Conservation (phyloP, 83 land plant species). For the Thuja plicata region DNA sequence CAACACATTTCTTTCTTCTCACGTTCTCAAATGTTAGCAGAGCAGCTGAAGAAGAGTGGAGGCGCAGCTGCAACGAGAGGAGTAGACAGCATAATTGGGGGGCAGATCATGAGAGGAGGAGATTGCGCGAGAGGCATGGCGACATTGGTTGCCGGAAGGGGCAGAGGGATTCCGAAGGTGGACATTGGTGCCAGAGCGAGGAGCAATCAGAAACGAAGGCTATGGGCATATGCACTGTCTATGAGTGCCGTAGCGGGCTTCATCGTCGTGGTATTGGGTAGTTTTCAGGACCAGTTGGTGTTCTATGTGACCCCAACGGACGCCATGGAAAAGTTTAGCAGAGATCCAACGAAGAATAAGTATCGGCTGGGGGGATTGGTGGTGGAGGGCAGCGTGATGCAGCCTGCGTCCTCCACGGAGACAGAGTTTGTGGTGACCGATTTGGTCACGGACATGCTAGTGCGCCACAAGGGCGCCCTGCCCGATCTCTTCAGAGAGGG, state of each 20-base stretch:
- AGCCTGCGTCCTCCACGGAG: constrained; percentile 51
- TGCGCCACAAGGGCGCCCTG: constrained; percentile 62
- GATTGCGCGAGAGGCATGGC: not conserved
- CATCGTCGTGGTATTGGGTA: constrained; percentile 61
- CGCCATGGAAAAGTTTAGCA: constrained; percentile 50
- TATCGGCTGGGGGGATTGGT: constrained; percentile 89
- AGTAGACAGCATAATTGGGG: no score
- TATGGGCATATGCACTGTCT: constrained; percentile 74
- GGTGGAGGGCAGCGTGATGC: constrained; percentile 66
- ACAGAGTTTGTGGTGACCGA: constrained; percentile 85
- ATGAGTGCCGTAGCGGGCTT: constrained; percentile 70
- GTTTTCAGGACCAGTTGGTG: constrained; percentile 75
- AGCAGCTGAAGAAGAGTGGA: no score
- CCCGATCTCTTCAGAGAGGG: constrained; percentile 92
- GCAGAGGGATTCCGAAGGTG: constrained; percentile 8
- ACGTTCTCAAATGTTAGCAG: no score
- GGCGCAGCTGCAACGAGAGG: no score
- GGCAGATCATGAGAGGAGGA: not conserved
- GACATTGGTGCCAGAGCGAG: constrained; percentile 84
- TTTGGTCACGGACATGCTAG: constrained; percentile 73
- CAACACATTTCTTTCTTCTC: no score
- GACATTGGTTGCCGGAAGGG: not conserved
- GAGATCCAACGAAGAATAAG: constrained; percentile 50
- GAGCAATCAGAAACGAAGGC: constrained; percentile 76
- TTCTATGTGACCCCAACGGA: constrained; percentile 85